Percentiles rank a stretch among this genome's conserved stretches.
phyloP scores from a whole-genome alignment of 345 rosid species.

The Moringa oleifera region DNA sequence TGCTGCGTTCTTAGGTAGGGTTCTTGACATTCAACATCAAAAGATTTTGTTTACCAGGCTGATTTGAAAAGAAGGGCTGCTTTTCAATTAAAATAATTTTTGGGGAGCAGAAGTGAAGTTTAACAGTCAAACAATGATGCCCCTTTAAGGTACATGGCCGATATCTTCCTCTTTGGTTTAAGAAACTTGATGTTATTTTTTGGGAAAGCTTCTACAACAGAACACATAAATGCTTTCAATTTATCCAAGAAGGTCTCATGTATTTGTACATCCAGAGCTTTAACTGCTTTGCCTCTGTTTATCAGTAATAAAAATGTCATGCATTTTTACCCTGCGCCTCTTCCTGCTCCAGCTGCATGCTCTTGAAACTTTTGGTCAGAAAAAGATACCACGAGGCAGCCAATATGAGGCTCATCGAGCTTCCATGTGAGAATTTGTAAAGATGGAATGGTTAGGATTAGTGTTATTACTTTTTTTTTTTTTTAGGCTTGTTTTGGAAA shows the following conservation, averaged over 20 bases:
- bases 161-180: not conserved
- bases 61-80: not conserved
- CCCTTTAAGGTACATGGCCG: not conserved
- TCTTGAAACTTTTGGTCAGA: too few relatives aligned
- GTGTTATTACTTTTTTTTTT: too few relatives aligned
- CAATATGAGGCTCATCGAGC: too few relatives aligned
- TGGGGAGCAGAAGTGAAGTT: not conserved
- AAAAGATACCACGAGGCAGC: too few relatives aligned
- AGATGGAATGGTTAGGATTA: too few relatives aligned
- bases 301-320: not conserved
- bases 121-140: not conserved
- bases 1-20: not conserved
- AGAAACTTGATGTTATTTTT: not conserved
- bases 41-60: not conserved
- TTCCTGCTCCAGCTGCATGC: too few relatives aligned
- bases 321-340: too few relatives aligned
- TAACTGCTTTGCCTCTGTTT: not conserved
- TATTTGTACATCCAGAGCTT: not conserved
- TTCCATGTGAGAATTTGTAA: too few relatives aligned
- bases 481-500: too few relatives aligned
- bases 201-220: not conserved
- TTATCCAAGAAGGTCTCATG: not conserved
- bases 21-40: constrained; percentile 13
- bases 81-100: too few relatives aligned
- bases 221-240: not conserved